Evolutionary conservation across 371 early-diverging fungal species (phyloP), one percentile per base, ranked within the genome.

Genomic region (Mycotypha africana): DNA sequence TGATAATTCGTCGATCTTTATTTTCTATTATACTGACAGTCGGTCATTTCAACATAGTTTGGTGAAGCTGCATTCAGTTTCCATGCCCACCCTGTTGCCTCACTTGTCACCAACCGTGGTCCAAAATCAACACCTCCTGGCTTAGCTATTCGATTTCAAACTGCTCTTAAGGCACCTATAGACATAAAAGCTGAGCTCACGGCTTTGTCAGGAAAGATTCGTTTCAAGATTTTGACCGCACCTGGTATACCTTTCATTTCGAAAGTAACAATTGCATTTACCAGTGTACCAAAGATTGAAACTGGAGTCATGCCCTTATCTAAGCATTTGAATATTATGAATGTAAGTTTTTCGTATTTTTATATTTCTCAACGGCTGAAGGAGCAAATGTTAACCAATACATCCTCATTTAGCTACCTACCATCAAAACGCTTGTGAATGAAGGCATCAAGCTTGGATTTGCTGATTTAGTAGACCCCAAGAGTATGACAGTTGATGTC

Each of bases 1-100:
- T n/a, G 15, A 23, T 16, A 42, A n/a, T 22, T n/a, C 4, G 14
- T 11, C 12, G 16, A 24, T 26, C 4, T 33, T 28, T 28, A 8
- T 28, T 28, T 28, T 28, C 11, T 28, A 8, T 5, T 28, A 28
- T 28, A 28, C 11, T n/a, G n/a, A n/a, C n/a, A n/a, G n/a, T n/a
- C n/a, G n/a, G n/a, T n/a, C n/a, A n/a, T n/a, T n/a, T n/a, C n/a
- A 28, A 8, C 4, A 8, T 52, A 67, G 67, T 70, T 70, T 57
- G 71, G 71, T 38, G 71, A 70, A 49, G 67, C 62, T 0, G 41
- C 67, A 0, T 70, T 70, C 23, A 67, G 67, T 30, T 70, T 70
- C 43, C 67, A 70, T 55, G 65, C 67, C n/a, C 62, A 66, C 35
- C 67, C 71, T 4, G 59, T 60, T 11, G 61, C 71, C 5, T 63